Evolutionary conservation across 805 yeast genomes (phyloP).

Genomic region (Brettanomyces custersianus): DNA sequence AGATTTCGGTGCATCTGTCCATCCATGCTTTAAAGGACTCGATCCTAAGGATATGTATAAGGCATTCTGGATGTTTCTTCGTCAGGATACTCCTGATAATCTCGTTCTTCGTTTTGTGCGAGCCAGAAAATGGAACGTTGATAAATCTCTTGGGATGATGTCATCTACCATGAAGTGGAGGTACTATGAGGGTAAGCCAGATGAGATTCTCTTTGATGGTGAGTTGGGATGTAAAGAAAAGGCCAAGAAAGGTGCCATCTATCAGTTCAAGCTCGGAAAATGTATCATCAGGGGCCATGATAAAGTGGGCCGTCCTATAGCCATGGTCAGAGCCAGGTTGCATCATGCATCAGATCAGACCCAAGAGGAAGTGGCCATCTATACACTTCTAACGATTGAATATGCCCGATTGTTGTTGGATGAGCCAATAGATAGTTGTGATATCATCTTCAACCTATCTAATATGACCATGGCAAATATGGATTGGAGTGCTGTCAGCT

Average conservation of each 20-base stretch:
- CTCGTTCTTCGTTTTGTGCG: conserved; percentile 65
- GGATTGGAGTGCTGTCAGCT: conserved; percentile 89
- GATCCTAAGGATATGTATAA: conserved; percentile 42
- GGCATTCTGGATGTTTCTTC: conserved; percentile 50
- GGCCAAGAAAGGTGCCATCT: conserved; percentile 36
- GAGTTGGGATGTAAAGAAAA: conserved; percentile 51
- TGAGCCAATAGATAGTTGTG: conserved; percentile 72
- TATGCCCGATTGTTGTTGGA: conserved; percentile 65
- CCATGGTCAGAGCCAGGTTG: conserved; percentile 67
- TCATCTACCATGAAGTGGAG: conserved; percentile 76
- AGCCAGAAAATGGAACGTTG: conserved; percentile 80
- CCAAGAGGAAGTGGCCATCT: conserved; percentile 63
- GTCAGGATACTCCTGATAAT: conserved; percentile 79
- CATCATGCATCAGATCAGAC: conserved; percentile 66
- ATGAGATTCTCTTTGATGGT: conserved; percentile 56
- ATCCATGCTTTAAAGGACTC: conserved; percentile 40
- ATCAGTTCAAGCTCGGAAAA: conserved; percentile 57
- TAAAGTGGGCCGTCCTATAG: conserved; percentile 66
- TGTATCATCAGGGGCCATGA: conserved; percentile 72
- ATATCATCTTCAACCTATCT: conserved; percentile 77
- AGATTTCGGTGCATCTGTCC: conserved; percentile 27
- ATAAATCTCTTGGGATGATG: conserved; percentile 61
- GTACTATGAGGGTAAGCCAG: conserved; percentile 46
- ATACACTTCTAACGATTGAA: conserved; percentile 72
- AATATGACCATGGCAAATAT: conserved; percentile 86